Conservation (phyloP, 2,329 filamentous ascomycete species). For the Botrytis pseudocinerea region DNA sequence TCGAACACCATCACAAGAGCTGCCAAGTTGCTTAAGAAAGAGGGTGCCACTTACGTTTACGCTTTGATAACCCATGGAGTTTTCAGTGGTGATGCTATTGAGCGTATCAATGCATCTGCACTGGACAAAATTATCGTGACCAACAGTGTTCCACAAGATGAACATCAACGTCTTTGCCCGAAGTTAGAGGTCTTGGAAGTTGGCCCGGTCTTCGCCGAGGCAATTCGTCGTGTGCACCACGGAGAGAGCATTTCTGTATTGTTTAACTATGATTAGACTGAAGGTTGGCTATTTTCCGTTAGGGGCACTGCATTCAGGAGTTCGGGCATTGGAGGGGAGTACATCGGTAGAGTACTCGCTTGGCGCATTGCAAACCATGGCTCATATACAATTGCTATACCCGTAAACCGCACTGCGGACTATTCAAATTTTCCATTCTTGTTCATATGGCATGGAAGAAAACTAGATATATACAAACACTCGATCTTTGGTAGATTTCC, state of each 20-base stretch:
- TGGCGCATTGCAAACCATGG: constrained; percentile 18
- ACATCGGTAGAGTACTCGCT: constrained; percentile 20
- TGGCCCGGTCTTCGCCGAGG: constrained; percentile 88
- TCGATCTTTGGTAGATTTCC: constrained; percentile 22
- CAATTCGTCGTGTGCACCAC: constrained; percentile 93
- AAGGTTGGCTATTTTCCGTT: constrained; percentile 18
- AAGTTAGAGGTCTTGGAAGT: constrained; percentile 94
- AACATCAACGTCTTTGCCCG: constrained; percentile 73
- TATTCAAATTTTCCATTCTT: constrained; percentile 16
- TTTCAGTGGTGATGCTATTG: constrained; percentile 90
- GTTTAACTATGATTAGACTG: constrained; percentile 24
- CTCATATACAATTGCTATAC: constrained; percentile 23
- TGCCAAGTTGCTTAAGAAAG: constrained; percentile 93
- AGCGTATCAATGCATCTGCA: constrained; percentile 87
- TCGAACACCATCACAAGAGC: constrained; percentile 96
- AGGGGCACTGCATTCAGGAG: constrained; percentile 11
- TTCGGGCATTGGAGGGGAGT: constrained; percentile 17
- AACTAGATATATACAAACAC: constrained; percentile 10
- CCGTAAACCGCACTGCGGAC: constrained; percentile 20
- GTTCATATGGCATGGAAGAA: constrained; percentile 18
- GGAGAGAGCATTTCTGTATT: constrained; percentile 76
- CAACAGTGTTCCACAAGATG: constrained; percentile 87
- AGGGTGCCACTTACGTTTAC: constrained; percentile 88
- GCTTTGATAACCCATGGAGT: constrained; percentile 94
- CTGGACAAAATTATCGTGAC: constrained; percentile 94